phyloP scores from a whole-genome alignment of 805 yeast genomes.

The Pichia membranifaciens region DNA sequence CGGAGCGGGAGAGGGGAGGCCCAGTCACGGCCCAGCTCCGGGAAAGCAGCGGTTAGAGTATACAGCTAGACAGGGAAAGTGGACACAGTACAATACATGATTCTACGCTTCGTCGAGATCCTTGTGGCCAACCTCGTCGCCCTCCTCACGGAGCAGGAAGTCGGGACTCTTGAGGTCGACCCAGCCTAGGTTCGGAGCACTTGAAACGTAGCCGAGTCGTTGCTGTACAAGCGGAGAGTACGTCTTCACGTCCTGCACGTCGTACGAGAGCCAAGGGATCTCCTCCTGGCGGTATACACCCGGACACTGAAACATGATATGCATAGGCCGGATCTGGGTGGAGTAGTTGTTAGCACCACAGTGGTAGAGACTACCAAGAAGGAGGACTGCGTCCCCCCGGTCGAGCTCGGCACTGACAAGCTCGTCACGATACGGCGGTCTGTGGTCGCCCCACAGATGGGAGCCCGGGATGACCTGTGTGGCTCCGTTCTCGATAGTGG shows the following conservation, averaged over 20 bases:
- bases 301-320: slow-evolving; percentile 21
- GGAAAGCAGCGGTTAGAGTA: no score
- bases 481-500: slow-evolving; percentile 29
- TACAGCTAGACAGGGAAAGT: no score
- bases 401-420: slow-evolving; percentile 22
- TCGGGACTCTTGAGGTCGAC: slow-evolving; percentile 15
- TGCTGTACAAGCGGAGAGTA: slow-evolving; percentile 12
- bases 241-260: slow-evolving; percentile 15
- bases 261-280: slow-evolving; percentile 14
- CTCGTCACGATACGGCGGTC: slow-evolving; percentile 23
- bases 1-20: no score
- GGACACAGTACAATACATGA: no score
- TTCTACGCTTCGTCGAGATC: slow-evolving; percentile 15
- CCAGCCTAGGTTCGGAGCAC: slow-evolving; percentile 18
- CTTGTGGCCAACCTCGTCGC: slow-evolving; percentile 11
- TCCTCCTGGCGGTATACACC: slow-evolving; percentile 28
- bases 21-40: no score
- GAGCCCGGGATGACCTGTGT: slow-evolving; percentile 29
- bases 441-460: slow-evolving; percentile 28
- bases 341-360: slow-evolving; percentile 26
- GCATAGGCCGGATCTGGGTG: slow-evolving; percentile 20
- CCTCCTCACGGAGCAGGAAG: slow-evolving; percentile 7
- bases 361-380: slow-evolving; percentile 25
- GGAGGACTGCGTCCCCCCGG: slow-evolving; percentile 25
- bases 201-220: slow-evolving; percentile 14